Base-by-base conservation (phyloP, 2,329 filamentous ascomycete genomes). In the Neonectria punicea region DNA sequence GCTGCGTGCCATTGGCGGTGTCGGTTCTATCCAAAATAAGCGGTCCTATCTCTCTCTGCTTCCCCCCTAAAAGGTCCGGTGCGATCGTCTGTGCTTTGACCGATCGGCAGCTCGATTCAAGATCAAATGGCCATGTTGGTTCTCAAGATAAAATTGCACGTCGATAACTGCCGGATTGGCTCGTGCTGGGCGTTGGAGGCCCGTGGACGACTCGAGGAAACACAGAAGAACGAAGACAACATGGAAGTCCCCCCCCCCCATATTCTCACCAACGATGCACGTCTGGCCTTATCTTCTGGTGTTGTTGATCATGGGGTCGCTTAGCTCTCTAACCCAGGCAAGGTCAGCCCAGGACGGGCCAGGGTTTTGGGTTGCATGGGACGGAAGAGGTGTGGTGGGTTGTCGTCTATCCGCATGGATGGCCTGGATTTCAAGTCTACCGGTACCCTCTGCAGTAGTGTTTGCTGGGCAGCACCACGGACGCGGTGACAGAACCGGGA, bases 201-300 rank as follows among this genome's bases (percentile, higher is more conserved):
- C 54, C 49, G 41, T 30, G 50, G 34, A 32, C 22, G 16, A 44
- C 16, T 10, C 25, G n/a, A 32, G 46, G 14, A n/a, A 10, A 13
- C 30, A 30, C n/a, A 20, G 10, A 32, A 32, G 9, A 16, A 28
- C 30, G 16, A 28, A 46, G 13, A 39, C 46, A 22, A 20, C 18
- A 47, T 25, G 34, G 43, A 49, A 14, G 20, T 2, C 25, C 25
- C 30, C 9, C 49, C 30, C 53, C 46, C 25, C 58, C 36, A 34
- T 34, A 32, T 39, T 57, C 51, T 34, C 53, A 53, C 32, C 47
- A 39, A 54, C 44, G 47, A 66, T 66, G 63, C 63, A 66, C 44
- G 55, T 46, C 59, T 63, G 63, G 25, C 59, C 63, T 66, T 66
- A 66, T 66, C 63, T 66, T 59, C 54, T 63, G 61, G 55, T 63